Evolutionary conservation across 2,329 filamentous ascomycete species (phyloP), one percentile per base, ranked within the genome.

Genomic region (Aspergillus hortae): DNA sequence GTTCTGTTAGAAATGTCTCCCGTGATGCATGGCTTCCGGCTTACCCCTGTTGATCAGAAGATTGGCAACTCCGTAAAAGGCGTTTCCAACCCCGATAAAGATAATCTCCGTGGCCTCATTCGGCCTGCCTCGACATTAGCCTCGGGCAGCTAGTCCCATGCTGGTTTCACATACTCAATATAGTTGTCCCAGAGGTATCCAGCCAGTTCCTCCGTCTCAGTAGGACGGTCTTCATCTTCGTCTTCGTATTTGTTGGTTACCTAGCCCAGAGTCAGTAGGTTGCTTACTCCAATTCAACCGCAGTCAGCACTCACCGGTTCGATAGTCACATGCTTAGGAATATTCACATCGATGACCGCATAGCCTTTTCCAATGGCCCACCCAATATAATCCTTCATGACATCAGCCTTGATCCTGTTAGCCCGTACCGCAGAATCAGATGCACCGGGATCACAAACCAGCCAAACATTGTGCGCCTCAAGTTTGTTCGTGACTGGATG

Each of bases 181-280:
- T 96, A 96, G 66, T 99, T 99, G 62, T 96, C 92, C 94, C 94
- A 99, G 12, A 99, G 77, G 65, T 96, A 97, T 54, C 82, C 85
- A 4, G 92, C 84, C 10, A 96, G 76, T 55, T 92, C 86, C 56
- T 88, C 84, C 0, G 79, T 80, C 49, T 78, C 77, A 21, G 68
- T 68, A 54, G 83, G 85, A 68, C 83, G 82, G 49, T 66, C 72
- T 60, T 58, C 73, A 53, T 73, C 65, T 7, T 74, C 69, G 6
- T 78, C 76, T 56, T 87, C 68, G 41, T 79, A 72, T 55, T 58
- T 61, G 17, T 57, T 60, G 25, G 55, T 54, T 21, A 57, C 21
- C 67, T 69, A 58, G 56, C 63, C 63, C 61, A 53, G 62, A 64
- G 57, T 69, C 59, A 66, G 62, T 58, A 46, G 23, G 21, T 7